Evolutionary conservation across 2,329 filamentous ascomycete species (phyloP).

Genomic region (Apiospora marii): DNA sequence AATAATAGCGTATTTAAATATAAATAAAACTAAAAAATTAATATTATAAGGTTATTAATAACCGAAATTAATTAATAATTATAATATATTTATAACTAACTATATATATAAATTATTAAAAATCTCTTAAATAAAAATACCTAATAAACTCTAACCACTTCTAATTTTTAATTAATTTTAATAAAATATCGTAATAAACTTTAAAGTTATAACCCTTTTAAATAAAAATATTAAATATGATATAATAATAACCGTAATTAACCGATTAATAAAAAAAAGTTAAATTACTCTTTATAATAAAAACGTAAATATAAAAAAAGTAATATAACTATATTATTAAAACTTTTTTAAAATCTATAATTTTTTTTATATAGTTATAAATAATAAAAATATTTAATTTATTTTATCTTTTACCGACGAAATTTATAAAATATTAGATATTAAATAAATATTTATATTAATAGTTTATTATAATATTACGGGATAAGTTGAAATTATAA

Average conservation of each 20-base stretch:
- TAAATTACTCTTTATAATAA: slow-evolving; percentile 21
- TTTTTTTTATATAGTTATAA: not conserved
- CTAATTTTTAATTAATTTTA: not conserved
- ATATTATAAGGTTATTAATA: not conserved
- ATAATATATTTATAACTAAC: not conserved
- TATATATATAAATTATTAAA: not conserved
- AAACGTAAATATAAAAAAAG: slow-evolving; percentile 24
- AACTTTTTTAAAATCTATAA: not conserved
- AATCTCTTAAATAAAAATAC: not conserved
- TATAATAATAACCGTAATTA: slow-evolving; percentile 13
- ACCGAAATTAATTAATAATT: not conserved
- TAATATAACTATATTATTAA: slow-evolving; percentile 26
- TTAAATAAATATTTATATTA: not conserved
- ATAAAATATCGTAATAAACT: not conserved
- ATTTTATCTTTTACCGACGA: slow-evolving; percentile 17
- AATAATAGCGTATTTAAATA: not conserved
- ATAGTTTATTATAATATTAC: slow-evolving; percentile 23
- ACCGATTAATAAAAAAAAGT: not conserved
- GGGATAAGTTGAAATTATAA: slow-evolving; percentile 27
- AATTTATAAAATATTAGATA: slow-evolving; percentile 27
- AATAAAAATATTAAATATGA: not conserved
- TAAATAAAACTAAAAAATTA: not conserved
- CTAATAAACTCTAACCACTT: not conserved
- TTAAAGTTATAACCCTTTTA: not conserved
- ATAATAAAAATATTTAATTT: slow-evolving; percentile 26